phyloP scores from a whole-genome alignment of 495 filamentous ascomycete species.

The Amniculicola lignicola region DNA sequence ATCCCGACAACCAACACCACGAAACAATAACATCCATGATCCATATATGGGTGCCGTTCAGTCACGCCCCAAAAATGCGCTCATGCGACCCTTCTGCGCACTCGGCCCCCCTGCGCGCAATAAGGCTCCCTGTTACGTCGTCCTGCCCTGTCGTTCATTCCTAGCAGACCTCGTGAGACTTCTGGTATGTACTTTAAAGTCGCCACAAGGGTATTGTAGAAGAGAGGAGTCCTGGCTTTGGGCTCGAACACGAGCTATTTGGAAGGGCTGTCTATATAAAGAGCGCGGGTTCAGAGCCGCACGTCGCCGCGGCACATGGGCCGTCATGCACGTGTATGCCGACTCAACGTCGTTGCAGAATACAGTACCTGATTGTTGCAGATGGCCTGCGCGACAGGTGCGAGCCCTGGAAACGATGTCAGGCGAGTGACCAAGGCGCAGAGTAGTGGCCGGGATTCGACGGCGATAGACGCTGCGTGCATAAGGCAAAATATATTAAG shows the following conservation, averaged over 20 bases:
- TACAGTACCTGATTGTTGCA: slow-evolving; percentile 4
- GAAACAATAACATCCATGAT: slow-evolving; percentile 8
- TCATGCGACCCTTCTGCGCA: slow-evolving; percentile 1
- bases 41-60: neutral
- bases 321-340: slow-evolving; percentile 26
- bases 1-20: slow-evolving; percentile 6
- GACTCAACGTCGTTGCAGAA: slow-evolving; percentile 9
- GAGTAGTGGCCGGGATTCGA: slow-evolving; percentile 12
- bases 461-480: slow-evolving; percentile 23
- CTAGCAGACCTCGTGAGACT: too few relatives aligned
- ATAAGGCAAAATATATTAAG: slow-evolving; percentile 23
- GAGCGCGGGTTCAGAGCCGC: slow-evolving; percentile 21
- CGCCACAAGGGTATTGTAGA: neutral
- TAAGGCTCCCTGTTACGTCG: neutral
- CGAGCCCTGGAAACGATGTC: slow-evolving; percentile 2
- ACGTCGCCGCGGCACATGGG: slow-evolving; percentile 21
- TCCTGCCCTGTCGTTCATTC: neutral
- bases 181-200: too few relatives aligned
- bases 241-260: neutral
- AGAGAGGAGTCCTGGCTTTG: too few relatives aligned
- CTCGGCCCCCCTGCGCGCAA: neutral
- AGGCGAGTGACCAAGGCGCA: slow-evolving; percentile 9
- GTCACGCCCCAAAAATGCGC: slow-evolving; percentile 4
- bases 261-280: too few relatives aligned
- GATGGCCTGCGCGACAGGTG: slow-evolving; percentile 9